phyloP scores from a whole-genome alignment of 2,329 filamentous ascomycete genomes.

The Reticulascus tulasneorum region DNA sequence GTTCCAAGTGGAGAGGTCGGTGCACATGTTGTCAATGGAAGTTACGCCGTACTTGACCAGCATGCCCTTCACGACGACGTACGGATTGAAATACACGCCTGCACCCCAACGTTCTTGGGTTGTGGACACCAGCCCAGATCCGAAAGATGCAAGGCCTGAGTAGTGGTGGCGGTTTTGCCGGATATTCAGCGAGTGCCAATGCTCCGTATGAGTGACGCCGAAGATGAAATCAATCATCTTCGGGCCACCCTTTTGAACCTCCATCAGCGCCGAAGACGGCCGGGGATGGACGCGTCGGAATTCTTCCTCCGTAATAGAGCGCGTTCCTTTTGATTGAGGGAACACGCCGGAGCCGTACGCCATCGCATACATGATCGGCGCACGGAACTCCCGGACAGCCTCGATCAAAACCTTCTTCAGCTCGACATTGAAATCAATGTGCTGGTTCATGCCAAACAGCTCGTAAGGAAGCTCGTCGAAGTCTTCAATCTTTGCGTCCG shows the following conservation, averaged over 20 bases:
- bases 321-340: conserved; percentile 59
- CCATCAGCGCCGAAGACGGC: conserved; percentile 73
- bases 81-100: conserved; percentile 96
- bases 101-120: conserved; percentile 88
- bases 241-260: conserved; percentile 79
- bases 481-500: conserved; percentile 36
- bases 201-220: conserved; percentile 87
- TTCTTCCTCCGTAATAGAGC: conserved; percentile 50
- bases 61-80: conserved; percentile 89
- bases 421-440: conserved; percentile 92
- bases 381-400: conserved; percentile 85
- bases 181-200: conserved; percentile 95
- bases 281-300: conserved; percentile 72
- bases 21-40: conserved; percentile 83
- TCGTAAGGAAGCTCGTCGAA: conserved; percentile 42
- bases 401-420: conserved; percentile 87
- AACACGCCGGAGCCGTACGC: conserved; percentile 98
- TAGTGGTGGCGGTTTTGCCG: conserved; percentile 88
- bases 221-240: conserved; percentile 99
- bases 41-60: conserved; percentile 98
- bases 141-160: conserved; percentile 76
- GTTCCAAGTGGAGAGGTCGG: conserved; percentile 85
- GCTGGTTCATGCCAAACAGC: conserved; percentile 89
- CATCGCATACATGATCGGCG: conserved; percentile 93
- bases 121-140: conserved; percentile 77